phyloP scores from a whole-genome alignment of 2,329 filamentous ascomycete species.

The Diaporthe ampelina region DNA sequence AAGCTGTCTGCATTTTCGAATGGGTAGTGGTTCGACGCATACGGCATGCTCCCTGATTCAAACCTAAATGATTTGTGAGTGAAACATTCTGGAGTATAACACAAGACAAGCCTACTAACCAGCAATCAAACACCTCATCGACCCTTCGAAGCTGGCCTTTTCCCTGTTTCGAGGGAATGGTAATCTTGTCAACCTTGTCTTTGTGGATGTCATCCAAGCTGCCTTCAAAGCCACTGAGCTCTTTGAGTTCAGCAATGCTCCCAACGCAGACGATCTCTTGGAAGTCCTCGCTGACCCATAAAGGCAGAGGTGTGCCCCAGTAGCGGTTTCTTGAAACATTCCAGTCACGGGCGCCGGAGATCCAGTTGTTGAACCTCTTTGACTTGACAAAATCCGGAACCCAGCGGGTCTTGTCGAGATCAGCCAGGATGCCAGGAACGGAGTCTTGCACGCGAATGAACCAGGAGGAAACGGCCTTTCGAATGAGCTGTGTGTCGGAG shows the following conservation, averaged over 20 bases:
- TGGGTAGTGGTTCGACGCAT: conserved; percentile 89
- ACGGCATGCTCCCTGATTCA: conserved; percentile 95
- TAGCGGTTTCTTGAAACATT: conserved; percentile 94
- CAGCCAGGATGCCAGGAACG: conserved; percentile 87
- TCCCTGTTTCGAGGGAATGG: conserved; percentile 89
- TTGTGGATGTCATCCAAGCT: conserved; percentile 89
- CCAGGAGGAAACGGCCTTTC: conserved; percentile 92
- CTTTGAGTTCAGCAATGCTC: conserved; percentile 84
- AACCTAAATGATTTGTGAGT: conserved; percentile 64
- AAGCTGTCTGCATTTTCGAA: conserved; percentile 90
- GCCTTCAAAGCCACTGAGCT: conserved; percentile 85
- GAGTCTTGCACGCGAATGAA: conserved; percentile 89
- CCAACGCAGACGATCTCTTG: conserved; percentile 90
- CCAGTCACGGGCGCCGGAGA: conserved; percentile 91
- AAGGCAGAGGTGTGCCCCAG: conserved; percentile 92
- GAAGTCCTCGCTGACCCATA: conserved; percentile 92
- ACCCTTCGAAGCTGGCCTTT: conserved; percentile 84
- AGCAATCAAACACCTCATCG: conserved; percentile 94
- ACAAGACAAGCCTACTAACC: conserved; percentile 50
- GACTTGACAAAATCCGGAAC: conserved; percentile 92
- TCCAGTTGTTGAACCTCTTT: conserved; percentile 91
- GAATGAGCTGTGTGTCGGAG: conserved; percentile 95
- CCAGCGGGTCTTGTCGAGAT: conserved; percentile 91
- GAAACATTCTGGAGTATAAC: neutral
- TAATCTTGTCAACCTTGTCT: conserved; percentile 93